These are phyloP conservation scores for Histomonas meleagridis DNA, from an alignment of 208 protist genomes.

Conservation along the genomic window DNA sequence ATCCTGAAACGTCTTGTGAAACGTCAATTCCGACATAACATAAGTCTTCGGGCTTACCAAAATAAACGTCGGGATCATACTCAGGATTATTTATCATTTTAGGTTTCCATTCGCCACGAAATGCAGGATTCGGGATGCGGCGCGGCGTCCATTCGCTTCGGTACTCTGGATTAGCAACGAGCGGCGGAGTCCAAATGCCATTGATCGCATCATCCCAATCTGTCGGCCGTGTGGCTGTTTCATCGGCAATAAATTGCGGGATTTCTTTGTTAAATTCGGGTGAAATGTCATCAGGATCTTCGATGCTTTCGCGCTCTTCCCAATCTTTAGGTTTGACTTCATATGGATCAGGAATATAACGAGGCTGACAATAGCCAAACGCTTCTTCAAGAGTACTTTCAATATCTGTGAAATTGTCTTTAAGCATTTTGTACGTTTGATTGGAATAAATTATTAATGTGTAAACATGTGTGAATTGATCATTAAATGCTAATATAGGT, in stretches of 20 bases:
- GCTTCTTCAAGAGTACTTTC: constrained; percentile 8
- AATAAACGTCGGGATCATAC: constrained; percentile 39
- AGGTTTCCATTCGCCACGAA: constrained; percentile 49
- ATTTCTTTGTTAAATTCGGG: constrained; percentile 47
- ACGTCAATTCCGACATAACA: constrained; percentile 34
- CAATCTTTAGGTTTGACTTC: constrained; percentile 54
- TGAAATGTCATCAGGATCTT: constrained; percentile 51
- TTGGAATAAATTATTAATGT: not conserved
- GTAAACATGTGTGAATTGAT: constrained; percentile 7
- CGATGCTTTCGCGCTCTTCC: constrained; percentile 52
- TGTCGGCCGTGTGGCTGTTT: constrained; percentile 40
- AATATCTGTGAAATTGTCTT: constrained; percentile 28
- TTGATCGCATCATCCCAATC: constrained; percentile 53
- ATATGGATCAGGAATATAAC: constrained; percentile 44
- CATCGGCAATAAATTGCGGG: constrained; percentile 45
- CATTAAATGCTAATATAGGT: constrained; percentile 3
- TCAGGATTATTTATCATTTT: constrained; percentile 49
- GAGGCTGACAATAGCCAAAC: not conserved
- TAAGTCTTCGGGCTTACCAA: not conserved
- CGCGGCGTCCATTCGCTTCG: constrained; percentile 46
- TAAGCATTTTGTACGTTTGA: not conserved
- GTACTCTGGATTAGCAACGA: constrained; percentile 49
- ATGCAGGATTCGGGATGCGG: constrained; percentile 50
- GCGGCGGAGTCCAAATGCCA: constrained; percentile 47
- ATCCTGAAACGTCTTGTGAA: not conserved